Percentiles rank a stretch among this genome's conserved stretches.
phyloP scores from a whole-genome alignment of 2,329 filamentous ascomycete genomes.

The Hypomyces rosellus region DNA sequence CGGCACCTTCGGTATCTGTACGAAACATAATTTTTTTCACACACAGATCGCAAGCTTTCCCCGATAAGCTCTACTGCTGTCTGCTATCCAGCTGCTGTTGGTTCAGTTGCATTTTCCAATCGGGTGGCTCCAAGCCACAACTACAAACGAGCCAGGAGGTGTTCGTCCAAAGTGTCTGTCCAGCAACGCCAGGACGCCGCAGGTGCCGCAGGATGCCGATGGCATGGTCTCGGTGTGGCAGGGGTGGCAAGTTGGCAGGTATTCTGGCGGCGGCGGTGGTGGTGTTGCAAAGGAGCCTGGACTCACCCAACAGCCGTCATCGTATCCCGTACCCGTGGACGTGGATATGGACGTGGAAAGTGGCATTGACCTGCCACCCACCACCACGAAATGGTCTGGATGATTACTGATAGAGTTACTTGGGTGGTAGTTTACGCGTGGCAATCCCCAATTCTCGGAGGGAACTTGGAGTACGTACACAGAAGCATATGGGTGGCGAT shows the following conservation, averaged over 20 bases:
- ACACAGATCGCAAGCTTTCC: too few species aligned
- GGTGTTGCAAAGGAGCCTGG: not conserved
- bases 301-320: not conserved
- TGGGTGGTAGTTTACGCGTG: not conserved
- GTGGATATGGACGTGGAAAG: not conserved
- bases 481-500: not conserved
- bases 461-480: too few species aligned
- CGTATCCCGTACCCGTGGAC: not conserved
- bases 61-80: too few species aligned
- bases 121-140: not conserved
- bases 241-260: not conserved
- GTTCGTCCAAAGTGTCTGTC: too few species aligned
- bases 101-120: not conserved
- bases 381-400: not conserved
- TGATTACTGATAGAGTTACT: not conserved
- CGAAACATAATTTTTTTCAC: not conserved
- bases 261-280: not conserved
- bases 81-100: not conserved
- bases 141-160: too few species aligned
- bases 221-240: not conserved
- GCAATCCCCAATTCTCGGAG: too few species aligned
- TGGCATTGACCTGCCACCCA: not conserved
- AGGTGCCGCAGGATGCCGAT: not conserved
- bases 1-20: not conserved
- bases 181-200: too few species aligned